Base-by-base conservation (phyloP, 108 stramenopile genomes). In the Nitzschia inconspicua region DNA sequence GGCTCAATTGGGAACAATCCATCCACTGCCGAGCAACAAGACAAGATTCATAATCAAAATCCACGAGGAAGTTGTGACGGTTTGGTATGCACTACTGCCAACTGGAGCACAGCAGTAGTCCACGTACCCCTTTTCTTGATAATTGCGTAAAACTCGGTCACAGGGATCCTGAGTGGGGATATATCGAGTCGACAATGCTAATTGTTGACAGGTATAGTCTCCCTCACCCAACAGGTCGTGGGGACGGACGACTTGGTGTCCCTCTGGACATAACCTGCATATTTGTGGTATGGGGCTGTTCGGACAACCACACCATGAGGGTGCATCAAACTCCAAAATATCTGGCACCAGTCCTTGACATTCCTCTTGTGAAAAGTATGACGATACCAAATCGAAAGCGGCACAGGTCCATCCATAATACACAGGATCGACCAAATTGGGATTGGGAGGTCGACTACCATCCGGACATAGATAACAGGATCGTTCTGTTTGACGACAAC, bases 351-450 rank as follows among this genome's bases (percentile, higher is more conserved):
- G 25, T 4, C 20, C 11, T 8, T 26, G 14, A 20, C 65, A 66
- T 26, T 66, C 65, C 0, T 54, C 44, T 18, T 37, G 11, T 5
- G 65, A 47, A 27, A 66, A 66, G 28, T 29, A 66, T 7, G 28
- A 32, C 8, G 54, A 46, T 4, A 66, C 54, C 13, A 37, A 56
- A 16, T 66, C 65, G 27, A 56, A 66, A 11, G 44, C 49, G 39
- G 40, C 54, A 56, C 65, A 66, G 43, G 55, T 44, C 65, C 65
- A 66, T 4, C 54, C 54, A 24, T 66, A 66, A 23, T 43, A 56
- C 24, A 66, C 65, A 13, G 42, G 31, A 24, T 66, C 65, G 8
- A 56, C 34, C 11, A 40, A 32, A 25, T 8, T 23, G 1, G 43
- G 43, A 26, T 66, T 46, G 27, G 54, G 32, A 16, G 65, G 54